phyloP scores from a whole-genome alignment of 805 yeast genomes.

The Ogataea degrootiae region DNA sequence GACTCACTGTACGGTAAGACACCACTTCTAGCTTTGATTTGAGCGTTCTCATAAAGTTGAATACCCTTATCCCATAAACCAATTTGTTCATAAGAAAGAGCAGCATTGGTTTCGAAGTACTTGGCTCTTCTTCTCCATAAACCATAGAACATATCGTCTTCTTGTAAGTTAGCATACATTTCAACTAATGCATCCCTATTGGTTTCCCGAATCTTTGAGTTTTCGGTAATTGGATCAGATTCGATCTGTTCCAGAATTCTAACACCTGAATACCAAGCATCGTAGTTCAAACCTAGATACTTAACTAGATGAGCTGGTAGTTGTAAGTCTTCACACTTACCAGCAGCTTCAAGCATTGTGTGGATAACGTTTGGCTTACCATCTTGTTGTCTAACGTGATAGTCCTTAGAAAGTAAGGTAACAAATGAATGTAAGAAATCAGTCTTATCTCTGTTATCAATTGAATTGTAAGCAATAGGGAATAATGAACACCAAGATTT shows the following conservation, averaged over 20 bases:
- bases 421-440: conserved; percentile 83
- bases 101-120: conserved; percentile 88
- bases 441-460: conserved; percentile 73
- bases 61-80: conserved; percentile 95
- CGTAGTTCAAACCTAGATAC: conserved; percentile 78
- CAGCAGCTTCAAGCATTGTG: conserved; percentile 78
- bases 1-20: conserved; percentile 92
- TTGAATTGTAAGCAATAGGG: conserved; percentile 71
- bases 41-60: conserved; percentile 92
- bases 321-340: conserved; percentile 64
- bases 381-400: conserved; percentile 86
- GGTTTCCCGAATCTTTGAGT: conserved; percentile 72
- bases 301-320: conserved; percentile 93
- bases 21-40: conserved; percentile 92
- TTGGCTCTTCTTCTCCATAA: conserved; percentile 96
- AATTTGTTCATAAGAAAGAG: conserved; percentile 88
- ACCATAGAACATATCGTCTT: conserved; percentile 96
- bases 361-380: conserved; percentile 83
- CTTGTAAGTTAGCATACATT: conserved; percentile 81
- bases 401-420: conserved; percentile 79
- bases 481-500: conserved; percentile 79
- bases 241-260: conserved; percentile 75
- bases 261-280: conserved; percentile 88
- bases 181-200: conserved; percentile 89
- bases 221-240: conserved; percentile 41